Percentiles rank a stretch among this genome's conserved stretches.
Conservation (phyloP, 2,329 filamentous ascomycete species). For the Ambrosiella cleistominuta region DNA sequence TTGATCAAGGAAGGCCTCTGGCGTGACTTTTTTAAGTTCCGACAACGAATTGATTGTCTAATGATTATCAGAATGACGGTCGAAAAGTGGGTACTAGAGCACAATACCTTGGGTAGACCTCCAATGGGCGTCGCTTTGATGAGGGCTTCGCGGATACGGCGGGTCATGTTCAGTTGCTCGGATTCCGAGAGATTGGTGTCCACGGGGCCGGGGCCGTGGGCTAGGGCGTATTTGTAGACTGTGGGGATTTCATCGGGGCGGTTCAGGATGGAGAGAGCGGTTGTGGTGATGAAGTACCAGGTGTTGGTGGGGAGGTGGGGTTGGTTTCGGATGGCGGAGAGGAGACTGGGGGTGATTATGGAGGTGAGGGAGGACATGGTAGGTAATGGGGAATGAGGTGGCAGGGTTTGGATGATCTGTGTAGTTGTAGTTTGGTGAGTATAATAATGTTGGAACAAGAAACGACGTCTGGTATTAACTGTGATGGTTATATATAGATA, state of each 20-base stretch:
- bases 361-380: background rate
- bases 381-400: background rate
- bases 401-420: background rate
- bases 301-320: constrained; percentile 26
- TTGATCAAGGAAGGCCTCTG: constrained; percentile 25
- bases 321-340: constrained; percentile 24
- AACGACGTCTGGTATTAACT: too few relatives aligned
- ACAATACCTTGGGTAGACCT: constrained; percentile 31
- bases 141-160: constrained; percentile 31
- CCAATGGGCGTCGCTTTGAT: constrained; percentile 30
- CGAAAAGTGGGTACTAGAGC: background rate
- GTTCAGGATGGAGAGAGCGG: constrained; percentile 30
- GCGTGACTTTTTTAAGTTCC: constrained; percentile 27
- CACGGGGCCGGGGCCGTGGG: constrained; percentile 16
- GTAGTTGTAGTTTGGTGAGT: too few relatives aligned
- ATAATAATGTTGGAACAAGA: too few relatives aligned
- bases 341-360: constrained; percentile 22
- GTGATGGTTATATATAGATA: background rate
- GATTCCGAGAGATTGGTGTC: constrained; percentile 18
- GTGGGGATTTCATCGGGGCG: constrained; percentile 29
- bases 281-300: constrained; percentile 32
- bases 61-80: background rate
- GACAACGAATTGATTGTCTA: constrained; percentile 31
- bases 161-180: constrained; percentile 26
- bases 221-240: constrained; percentile 27